Conservation (phyloP, 805 yeast species). For the Priceomyces carsonii region DNA sequence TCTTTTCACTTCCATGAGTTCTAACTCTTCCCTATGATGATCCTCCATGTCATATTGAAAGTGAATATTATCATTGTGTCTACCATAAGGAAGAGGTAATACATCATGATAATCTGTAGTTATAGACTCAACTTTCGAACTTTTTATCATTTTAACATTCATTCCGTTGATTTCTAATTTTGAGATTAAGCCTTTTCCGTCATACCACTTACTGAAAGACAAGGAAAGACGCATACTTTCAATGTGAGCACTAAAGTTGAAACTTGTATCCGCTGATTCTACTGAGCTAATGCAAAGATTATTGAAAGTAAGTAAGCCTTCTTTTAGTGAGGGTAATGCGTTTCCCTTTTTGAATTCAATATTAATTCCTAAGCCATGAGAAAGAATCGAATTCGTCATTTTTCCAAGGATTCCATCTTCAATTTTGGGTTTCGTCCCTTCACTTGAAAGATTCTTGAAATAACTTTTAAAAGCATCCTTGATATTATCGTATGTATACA, state of each 20-base stretch:
- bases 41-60: constrained; percentile 33
- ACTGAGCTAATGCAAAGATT: constrained; percentile 30
- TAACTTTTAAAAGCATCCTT: constrained; percentile 19
- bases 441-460: constrained; percentile 23
- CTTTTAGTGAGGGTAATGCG: constrained; percentile 45
- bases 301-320: constrained; percentile 50
- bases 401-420: constrained; percentile 33
- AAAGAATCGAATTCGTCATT: constrained; percentile 35
- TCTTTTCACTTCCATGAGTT: constrained; percentile 2
- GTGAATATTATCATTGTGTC: constrained; percentile 29
- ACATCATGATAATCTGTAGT: constrained; percentile 9
- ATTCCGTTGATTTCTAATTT: constrained; percentile 51
- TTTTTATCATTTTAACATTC: constrained; percentile 35
- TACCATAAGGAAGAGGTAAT: constrained; percentile 22
- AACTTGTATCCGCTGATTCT: constrained; percentile 11
- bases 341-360: constrained; percentile 39
- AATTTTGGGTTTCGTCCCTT: constrained; percentile 4
- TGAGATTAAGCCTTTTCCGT: constrained; percentile 52
- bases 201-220: constrained; percentile 55
- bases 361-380: constrained; percentile 39
- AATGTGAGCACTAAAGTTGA: constrained; percentile 35
- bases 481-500: constrained; percentile 37
- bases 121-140: constrained; percentile 4
- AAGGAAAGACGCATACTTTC: constrained; percentile 46
- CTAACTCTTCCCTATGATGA: constrained; percentile 20